Evolutionary conservation across 805 yeast species (phyloP).

Genomic region (Kazachstania africana): DNA sequence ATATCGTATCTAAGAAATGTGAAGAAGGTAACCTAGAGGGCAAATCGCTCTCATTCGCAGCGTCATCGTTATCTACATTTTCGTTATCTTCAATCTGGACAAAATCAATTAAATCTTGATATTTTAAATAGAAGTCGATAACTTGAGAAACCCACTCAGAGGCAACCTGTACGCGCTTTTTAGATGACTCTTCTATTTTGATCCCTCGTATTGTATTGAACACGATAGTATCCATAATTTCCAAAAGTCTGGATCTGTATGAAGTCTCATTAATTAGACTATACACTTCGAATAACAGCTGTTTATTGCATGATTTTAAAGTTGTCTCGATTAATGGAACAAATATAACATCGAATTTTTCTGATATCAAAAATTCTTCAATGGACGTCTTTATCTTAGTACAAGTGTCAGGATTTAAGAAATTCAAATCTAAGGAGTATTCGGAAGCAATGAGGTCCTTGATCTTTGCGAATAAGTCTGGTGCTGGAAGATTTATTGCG

Average conservation of each 20-base stretch:
- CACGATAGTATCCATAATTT: conserved; percentile 10
- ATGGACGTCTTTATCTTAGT: conserved; percentile 11
- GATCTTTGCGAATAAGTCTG: conserved; percentile 42
- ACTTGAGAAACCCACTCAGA: conserved; percentile 11
- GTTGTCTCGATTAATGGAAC: conserved; percentile 6
- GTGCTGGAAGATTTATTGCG: conserved; percentile 35
- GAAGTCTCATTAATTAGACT: conserved; percentile 8
- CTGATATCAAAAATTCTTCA: conserved; percentile 16
- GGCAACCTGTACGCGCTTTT: conserved; percentile 30
- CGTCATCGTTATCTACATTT: not conserved
- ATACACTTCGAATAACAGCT: conserved; percentile 9
- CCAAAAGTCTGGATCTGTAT: conserved; percentile 6
- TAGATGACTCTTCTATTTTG: conserved; percentile 1
- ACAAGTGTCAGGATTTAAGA: conserved; percentile 16
- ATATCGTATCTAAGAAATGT: conserved; percentile 10
- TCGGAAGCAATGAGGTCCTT: conserved; percentile 51
- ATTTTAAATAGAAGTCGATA: too few relatives aligned
- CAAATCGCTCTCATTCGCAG: not conserved
- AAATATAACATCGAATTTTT: conserved; percentile 6
- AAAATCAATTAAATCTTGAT: too few relatives aligned
- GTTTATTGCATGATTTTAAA: conserved; percentile 4
- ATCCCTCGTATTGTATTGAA: conserved; percentile 8
- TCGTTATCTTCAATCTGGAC: not conserved
- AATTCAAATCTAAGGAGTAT: conserved; percentile 26
- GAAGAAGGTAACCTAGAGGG: not conserved